Percentiles rank a stretch among this genome's conserved stretches.
phyloP scores from a whole-genome alignment of 2,329 filamentous ascomycete species.

The Aspergillus proliferans region DNA sequence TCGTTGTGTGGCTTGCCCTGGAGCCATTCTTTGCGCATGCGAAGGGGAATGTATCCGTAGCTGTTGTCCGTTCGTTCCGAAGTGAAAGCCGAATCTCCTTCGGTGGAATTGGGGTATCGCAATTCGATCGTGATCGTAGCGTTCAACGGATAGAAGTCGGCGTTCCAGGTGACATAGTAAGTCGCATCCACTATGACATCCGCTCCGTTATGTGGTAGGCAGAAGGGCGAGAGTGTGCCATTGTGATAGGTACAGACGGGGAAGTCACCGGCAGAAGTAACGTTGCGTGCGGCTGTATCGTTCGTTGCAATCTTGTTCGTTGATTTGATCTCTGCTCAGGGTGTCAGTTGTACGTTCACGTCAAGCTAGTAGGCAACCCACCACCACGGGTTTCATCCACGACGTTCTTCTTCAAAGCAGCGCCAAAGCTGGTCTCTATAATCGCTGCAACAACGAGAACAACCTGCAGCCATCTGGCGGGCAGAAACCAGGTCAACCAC shows the following conservation, averaged over 20 bases:
- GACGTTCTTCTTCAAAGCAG: not conserved
- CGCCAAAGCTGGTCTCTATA: not conserved
- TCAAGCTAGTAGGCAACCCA: not conserved
- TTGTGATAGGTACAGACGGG: constrained; percentile 24
- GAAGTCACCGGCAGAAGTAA: constrained; percentile 19
- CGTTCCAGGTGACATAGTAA: constrained; percentile 36
- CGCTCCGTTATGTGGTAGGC: constrained; percentile 27
- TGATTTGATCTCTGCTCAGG: not conserved
- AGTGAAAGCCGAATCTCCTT: constrained; percentile 30
- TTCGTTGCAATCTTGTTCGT: constrained; percentile 2
- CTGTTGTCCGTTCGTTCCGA: constrained; percentile 31
- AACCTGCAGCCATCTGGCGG: not conserved
- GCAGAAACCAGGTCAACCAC: not conserved
- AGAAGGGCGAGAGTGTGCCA: constrained; percentile 24
- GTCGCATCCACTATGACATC: constrained; percentile 31
- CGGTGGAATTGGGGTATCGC: constrained; percentile 28
- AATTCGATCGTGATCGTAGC: constrained; percentile 27
- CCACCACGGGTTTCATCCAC: not conserved
- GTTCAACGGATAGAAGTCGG: constrained; percentile 26
- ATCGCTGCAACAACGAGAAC: not conserved
- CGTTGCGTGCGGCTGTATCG: not conserved
- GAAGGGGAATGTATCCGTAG: constrained; percentile 33
- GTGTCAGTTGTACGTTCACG: not conserved
- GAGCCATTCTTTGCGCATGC: constrained; percentile 36
- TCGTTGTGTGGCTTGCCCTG: constrained; percentile 31